Conservation (phyloP, 208 protist genomes). For the Trypanosoma conorhini region DNA sequence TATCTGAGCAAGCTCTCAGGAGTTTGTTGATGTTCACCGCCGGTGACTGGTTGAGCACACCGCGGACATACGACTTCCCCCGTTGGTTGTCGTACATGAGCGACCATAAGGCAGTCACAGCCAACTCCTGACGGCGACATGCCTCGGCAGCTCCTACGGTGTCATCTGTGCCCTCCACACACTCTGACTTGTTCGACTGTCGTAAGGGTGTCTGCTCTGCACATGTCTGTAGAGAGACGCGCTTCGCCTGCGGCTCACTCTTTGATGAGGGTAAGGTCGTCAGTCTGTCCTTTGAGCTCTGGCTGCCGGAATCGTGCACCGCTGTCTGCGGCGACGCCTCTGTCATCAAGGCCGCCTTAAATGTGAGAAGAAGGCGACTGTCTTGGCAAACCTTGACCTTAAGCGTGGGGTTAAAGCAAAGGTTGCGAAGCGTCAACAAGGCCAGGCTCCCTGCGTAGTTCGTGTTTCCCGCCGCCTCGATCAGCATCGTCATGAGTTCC, state of each 20-base stretch:
- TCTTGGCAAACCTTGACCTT: conserved; percentile 80
- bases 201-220: background rate
- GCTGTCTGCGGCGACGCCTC: conserved; percentile 29
- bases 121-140: conserved; percentile 42
- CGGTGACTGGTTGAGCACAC: conserved; percentile 32
- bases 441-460: conserved; percentile 45
- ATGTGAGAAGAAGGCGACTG: conserved; percentile 57
- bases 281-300: background rate
- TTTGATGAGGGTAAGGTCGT: background rate
- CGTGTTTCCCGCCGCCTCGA: conserved; percentile 47
- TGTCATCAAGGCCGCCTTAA: conserved; percentile 67
- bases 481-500: conserved; percentile 60
- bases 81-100: conserved; percentile 55
- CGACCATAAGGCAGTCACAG: conserved; percentile 43
- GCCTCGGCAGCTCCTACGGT: conserved; percentile 1
- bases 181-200: conserved; percentile 14
- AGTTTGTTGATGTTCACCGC: conserved; percentile 27
- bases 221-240: conserved; percentile 9
- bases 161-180: background rate
- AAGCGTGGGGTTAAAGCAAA: conserved; percentile 60
- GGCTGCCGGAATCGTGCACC: conserved; percentile 12
- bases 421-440: conserved; percentile 67
- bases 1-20: background rate
- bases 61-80: conserved; percentile 45
- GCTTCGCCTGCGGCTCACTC: background rate